Conservation (phyloP, 805 yeast species). For the Saccharomycopsis sp. region DNA sequence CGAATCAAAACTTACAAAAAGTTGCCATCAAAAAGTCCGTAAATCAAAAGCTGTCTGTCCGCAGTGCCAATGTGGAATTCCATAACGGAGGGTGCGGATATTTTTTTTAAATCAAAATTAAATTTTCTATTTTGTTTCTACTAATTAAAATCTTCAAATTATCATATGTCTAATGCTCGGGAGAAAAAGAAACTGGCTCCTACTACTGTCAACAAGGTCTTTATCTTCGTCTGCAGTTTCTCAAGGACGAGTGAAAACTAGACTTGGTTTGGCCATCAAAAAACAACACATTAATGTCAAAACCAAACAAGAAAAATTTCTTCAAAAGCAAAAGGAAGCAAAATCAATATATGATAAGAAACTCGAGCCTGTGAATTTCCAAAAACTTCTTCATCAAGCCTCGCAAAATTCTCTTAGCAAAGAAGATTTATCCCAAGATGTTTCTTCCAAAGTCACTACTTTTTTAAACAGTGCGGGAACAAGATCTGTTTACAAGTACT, state of each 20-base stretch:
- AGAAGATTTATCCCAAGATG: not conserved
- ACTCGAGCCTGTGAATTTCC: constrained; percentile 2
- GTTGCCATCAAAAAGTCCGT: not conserved
- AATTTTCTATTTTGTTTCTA: too few relatives aligned
- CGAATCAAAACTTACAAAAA: too few relatives aligned
- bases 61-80: not conserved
- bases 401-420: not conserved
- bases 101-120: not conserved
- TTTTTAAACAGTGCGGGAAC: constrained; percentile 24
- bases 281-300: not conserved
- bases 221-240: constrained; percentile 1
- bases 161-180: not conserved
- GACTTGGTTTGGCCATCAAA: not conserved
- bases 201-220: not conserved
- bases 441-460: not conserved
- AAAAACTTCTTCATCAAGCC: not conserved
- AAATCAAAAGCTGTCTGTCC: not conserved
- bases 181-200: not conserved
- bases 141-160: too few relatives aligned
- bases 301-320: not conserved
- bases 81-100: not conserved
- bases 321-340: not conserved
- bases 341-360: not conserved
- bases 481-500: constrained; percentile 38
- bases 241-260: constrained; percentile 1